These are phyloP conservation scores for Suhomyces yuchorum DNA, from an alignment of 1,139 yeast genomes.

Conservation along the genomic window DNA sequence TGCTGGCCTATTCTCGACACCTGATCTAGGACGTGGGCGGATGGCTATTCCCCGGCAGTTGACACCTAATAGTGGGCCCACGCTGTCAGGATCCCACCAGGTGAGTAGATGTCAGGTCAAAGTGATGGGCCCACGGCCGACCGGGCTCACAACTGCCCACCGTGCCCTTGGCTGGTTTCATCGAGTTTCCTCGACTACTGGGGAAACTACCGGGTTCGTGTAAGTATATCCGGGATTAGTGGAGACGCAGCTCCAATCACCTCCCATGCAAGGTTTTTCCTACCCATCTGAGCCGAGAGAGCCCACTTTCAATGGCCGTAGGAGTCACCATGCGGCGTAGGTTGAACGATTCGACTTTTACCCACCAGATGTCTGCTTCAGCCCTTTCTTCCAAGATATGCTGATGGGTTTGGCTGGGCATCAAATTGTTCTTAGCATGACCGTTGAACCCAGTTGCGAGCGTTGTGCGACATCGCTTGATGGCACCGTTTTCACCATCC, in stretches of 20 bases:
- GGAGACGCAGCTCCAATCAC: not conserved
- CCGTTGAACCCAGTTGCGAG: not conserved
- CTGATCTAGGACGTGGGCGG: not conserved
- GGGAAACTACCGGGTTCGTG: not conserved
- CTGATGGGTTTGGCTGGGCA: not conserved
- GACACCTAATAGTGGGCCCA: not conserved
- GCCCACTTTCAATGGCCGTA: too few relatives aligned
- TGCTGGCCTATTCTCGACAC: not conserved
- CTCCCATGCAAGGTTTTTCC: not conserved
- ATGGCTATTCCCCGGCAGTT: not conserved
- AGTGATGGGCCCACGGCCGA: not conserved
- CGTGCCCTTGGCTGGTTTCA: not conserved
- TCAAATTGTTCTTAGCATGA: not conserved
- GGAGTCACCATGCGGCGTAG: too few relatives aligned
- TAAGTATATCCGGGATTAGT: not conserved
- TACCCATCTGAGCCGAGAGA: not conserved
- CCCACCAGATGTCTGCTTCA: too few relatives aligned
- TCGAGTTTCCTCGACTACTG: not conserved
- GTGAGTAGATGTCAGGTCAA: not conserved
- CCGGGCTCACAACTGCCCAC: not conserved
- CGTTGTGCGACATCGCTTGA: not conserved
- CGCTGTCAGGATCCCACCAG: constrained; percentile 1
- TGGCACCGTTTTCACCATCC: not conserved
- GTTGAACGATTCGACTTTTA: too few relatives aligned
- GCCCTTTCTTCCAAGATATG: too few relatives aligned